phyloP scores from a whole-genome alignment of 2,329 filamentous ascomycete genomes.

The Myriosclerotinia scirpicola region DNA sequence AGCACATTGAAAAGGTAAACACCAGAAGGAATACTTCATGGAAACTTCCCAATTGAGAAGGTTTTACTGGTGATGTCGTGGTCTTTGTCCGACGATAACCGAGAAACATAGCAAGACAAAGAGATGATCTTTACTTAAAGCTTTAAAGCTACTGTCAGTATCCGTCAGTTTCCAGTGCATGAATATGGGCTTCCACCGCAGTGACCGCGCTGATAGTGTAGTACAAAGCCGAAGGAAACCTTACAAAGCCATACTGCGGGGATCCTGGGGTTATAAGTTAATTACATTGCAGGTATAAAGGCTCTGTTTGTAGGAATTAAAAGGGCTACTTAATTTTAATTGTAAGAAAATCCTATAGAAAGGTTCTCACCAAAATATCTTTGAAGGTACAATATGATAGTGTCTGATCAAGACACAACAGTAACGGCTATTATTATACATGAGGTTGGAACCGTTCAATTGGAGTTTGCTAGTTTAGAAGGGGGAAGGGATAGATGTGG shows the following conservation, averaged over 20 bases:
- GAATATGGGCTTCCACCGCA: neutral
- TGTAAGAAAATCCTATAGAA: too few relatives aligned
- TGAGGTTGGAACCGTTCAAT: neutral
- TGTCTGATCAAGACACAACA: neutral
- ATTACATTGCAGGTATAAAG: neutral
- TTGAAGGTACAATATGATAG: too few relatives aligned
- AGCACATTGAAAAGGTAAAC: neutral
- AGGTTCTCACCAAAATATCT: too few relatives aligned
- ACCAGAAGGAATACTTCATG: neutral
- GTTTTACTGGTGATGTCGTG: neutral
- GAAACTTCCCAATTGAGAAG: conserved; percentile 5
- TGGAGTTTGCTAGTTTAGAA: neutral
- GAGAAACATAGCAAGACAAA: conserved; percentile 2
- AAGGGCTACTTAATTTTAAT: neutral
- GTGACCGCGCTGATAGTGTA: neutral
- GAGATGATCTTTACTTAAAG: neutral
- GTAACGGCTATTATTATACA: neutral
- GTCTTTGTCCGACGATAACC: conserved; percentile 12
- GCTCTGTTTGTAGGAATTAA: neutral
- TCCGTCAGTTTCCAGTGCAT: neutral
- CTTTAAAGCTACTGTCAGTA: neutral
- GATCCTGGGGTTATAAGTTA: neutral
- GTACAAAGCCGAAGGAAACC: conserved; percentile 17
- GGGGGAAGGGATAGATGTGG: neutral
- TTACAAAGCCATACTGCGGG: neutral